Conservation (phyloP, 169 alveolate genomes). For the Plasmodium blacklocki region DNA sequence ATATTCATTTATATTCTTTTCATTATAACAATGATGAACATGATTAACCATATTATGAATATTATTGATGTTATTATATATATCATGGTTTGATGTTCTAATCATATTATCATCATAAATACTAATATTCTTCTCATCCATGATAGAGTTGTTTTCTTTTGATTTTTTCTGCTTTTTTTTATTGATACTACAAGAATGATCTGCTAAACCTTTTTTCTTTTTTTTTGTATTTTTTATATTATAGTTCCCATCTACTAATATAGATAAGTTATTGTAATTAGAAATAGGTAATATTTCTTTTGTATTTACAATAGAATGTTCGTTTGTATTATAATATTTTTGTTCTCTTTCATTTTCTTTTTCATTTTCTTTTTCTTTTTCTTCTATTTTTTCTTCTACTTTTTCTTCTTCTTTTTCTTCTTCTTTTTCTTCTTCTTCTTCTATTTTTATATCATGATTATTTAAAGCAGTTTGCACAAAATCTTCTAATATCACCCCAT, state of each 20-base stretch:
- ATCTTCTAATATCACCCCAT: too few species aligned
- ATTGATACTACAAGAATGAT: background rate
- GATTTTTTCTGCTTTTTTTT: conserved; percentile 20
- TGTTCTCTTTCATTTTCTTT: too few species aligned
- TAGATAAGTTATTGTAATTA: background rate
- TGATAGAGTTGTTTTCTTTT: background rate
- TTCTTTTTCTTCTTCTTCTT: background rate
- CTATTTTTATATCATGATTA: background rate
- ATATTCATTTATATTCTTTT: too few species aligned
- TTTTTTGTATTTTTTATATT: background rate
- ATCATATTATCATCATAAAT: background rate
- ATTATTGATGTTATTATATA: too few species aligned
- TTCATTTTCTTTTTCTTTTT: too few species aligned
- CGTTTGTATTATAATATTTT: too few species aligned
- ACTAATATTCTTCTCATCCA: background rate
- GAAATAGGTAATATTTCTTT: too few species aligned
- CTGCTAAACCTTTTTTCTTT: conserved; percentile 2
- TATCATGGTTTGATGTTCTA: background rate
- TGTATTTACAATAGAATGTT: too few species aligned
- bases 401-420: background rate
- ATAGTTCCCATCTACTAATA: background rate
- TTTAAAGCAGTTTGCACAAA: background rate
- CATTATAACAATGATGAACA: too few species aligned
- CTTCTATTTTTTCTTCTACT: background rate
- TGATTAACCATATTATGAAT: too few species aligned